These are phyloP conservation scores for Curvularia eragrostidis DNA, from an alignment of 2,329 filamentous ascomycete species.

Conservation along the genomic window DNA sequence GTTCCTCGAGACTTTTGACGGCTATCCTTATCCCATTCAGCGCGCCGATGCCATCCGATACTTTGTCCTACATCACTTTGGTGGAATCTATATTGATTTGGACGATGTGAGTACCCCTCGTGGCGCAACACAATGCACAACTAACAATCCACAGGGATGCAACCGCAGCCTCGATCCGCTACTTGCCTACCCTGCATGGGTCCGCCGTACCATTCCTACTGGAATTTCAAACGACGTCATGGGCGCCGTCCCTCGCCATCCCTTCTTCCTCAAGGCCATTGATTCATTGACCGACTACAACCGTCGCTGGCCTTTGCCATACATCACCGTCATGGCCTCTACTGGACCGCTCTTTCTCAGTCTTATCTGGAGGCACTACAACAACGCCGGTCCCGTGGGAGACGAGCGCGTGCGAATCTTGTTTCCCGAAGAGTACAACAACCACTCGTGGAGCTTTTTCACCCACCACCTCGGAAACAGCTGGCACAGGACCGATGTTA, in stretches of 20 bases:
- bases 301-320: conserved; percentile 71
- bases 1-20: conserved; percentile 77
- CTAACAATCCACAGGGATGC: conserved; percentile 62
- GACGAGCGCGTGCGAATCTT: conserved; percentile 69
- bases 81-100: conserved; percentile 81
- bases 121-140: background rate
- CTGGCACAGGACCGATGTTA: conserved; percentile 70
- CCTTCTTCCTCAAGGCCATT: conserved; percentile 75
- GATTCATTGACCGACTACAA: conserved; percentile 71
- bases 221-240: conserved; percentile 84
- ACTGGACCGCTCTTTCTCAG: conserved; percentile 79
- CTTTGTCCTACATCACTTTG: conserved; percentile 77
- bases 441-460: conserved; percentile 74
- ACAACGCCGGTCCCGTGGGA: conserved; percentile 57
- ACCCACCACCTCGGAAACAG: conserved; percentile 69
- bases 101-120: conserved; percentile 63
- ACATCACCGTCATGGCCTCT: conserved; percentile 81
- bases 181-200: conserved; percentile 72
- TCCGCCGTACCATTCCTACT: conserved; percentile 74
- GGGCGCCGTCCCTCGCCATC: conserved; percentile 74
- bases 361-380: conserved; percentile 78
- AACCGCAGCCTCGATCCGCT: conserved; percentile 71
- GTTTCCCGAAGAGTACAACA: conserved; percentile 74
- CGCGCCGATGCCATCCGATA: conserved; percentile 80
- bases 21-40: conserved; percentile 77